phyloP scores from a whole-genome alignment of 2,329 filamentous ascomycete species.

The Ascomycota sp. region DNA sequence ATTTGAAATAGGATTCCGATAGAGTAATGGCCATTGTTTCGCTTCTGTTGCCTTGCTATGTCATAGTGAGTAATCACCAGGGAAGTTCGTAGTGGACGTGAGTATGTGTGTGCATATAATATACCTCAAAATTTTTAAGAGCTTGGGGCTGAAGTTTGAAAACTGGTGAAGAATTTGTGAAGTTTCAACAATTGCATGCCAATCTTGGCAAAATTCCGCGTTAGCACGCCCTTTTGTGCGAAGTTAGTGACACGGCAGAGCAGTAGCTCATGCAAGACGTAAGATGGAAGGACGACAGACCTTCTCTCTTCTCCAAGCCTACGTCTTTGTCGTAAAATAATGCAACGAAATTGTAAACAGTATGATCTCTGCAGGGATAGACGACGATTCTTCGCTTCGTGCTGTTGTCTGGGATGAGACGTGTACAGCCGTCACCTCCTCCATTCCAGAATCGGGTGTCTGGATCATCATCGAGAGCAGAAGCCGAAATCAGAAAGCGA shows the following conservation, averaged over 20 bases:
- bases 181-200: slow-evolving; percentile 11
- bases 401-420: slow-evolving; percentile 7
- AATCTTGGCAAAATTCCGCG: slow-evolving; percentile 6
- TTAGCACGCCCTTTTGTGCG: no score
- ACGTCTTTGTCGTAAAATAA: slow-evolving; percentile 10
- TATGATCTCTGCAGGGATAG: slow-evolving; percentile 13
- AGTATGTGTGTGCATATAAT: neutral
- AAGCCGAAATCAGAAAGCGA: slow-evolving; percentile 14
- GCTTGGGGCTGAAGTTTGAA: slow-evolving; percentile 8
- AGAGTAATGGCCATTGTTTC: slow-evolving; percentile 15
- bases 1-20: slow-evolving; percentile 11
- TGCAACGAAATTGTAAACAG: slow-evolving; percentile 14
- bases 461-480: slow-evolving; percentile 10
- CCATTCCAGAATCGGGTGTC: slow-evolving; percentile 11
- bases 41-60: slow-evolving; percentile 14
- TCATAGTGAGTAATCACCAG: neutral
- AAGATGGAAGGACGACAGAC: slow-evolving; percentile 3
- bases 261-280: no score
- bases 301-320: slow-evolving; percentile 4
- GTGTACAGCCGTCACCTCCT: slow-evolving; percentile 7
- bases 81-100: no score
- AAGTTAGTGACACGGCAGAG: no score
- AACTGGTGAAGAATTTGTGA: slow-evolving; percentile 9
- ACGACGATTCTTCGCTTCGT: slow-evolving; percentile 10
- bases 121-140: slow-evolving; percentile 10